phyloP scores from a whole-genome alignment of 1,284 basidiomycete genomes.

The Apiotrichum veenhuisii region DNA sequence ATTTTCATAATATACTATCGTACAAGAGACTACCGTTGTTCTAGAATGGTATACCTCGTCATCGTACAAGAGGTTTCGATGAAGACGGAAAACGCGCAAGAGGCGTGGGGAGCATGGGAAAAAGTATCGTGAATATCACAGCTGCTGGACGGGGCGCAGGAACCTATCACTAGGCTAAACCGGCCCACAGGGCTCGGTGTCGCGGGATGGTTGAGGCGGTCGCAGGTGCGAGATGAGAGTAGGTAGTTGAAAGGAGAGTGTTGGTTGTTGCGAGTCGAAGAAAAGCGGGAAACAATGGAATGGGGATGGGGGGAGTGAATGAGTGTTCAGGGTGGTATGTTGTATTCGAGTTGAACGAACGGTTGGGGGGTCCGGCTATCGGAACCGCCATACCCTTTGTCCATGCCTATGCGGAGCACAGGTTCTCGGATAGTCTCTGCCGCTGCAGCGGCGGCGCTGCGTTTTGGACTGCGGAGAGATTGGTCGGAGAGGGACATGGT shows the following conservation, averaged over 20 bases:
- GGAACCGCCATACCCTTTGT: conserved; percentile 43
- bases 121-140: conserved; percentile 6
- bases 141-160: conserved; percentile 32
- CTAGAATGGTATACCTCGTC: neutral
- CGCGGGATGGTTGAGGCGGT: conserved; percentile 53
- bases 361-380: conserved; percentile 39
- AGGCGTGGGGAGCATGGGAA: neutral
- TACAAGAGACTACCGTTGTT: neutral
- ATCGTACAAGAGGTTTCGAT: neutral
- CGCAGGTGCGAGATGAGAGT: conserved; percentile 10
- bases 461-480: conserved; percentile 36
- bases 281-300: neutral
- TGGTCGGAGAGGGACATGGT: conserved; percentile 30
- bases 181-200: conserved; percentile 10
- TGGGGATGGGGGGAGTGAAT: conserved; percentile 5
- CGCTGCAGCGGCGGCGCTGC: conserved; percentile 45
- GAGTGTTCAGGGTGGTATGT: conserved; percentile 9
- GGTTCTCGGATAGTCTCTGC: conserved; percentile 32
- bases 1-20: conserved; percentile 1
- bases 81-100: neutral
- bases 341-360: neutral
- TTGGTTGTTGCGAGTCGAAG: neutral
- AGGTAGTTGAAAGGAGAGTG: conserved; percentile 8
- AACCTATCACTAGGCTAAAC: conserved; percentile 51
- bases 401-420: conserved; percentile 43